Conservation (phyloP, 805 yeast genomes). For the Spathaspora boniae region DNA sequence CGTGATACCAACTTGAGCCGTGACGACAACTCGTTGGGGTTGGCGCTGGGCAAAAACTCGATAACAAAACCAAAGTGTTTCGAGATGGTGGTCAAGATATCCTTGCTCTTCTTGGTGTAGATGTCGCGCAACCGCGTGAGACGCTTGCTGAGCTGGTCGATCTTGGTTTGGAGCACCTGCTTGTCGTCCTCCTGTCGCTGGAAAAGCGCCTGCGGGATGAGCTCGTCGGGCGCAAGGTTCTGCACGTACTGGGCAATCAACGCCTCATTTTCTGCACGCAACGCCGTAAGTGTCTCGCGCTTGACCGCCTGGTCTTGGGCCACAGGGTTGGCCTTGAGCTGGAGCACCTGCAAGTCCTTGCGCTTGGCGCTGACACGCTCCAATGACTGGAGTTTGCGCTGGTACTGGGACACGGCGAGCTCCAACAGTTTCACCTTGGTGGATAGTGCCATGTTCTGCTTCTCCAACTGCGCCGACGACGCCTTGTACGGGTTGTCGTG, state of each 20-base stretch:
- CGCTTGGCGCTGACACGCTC: constrained; percentile 18
- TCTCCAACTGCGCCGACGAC: constrained; percentile 26
- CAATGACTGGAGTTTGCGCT: constrained; percentile 30
- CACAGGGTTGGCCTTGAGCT: constrained; percentile 65
- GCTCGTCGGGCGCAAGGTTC: constrained; percentile 16
- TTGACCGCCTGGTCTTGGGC: constrained; percentile 59
- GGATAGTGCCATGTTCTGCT: constrained; percentile 37
- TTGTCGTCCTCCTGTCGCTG: constrained; percentile 59
- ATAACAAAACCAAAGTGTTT: constrained; percentile 69
- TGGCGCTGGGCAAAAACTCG: constrained; percentile 54
- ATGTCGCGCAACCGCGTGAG: constrained; percentile 51
- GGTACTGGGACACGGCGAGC: constrained; percentile 31
- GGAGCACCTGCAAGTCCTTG: constrained; percentile 46
- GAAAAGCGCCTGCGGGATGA: constrained; percentile 60
- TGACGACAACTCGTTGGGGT: constrained; percentile 45
- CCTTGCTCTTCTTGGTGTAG: constrained; percentile 64
- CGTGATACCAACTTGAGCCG: constrained; percentile 53
- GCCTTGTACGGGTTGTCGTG: constrained; percentile 11
- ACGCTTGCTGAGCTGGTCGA: constrained; percentile 50
- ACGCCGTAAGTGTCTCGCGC: constrained; percentile 44
- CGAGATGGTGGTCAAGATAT: constrained; percentile 64
- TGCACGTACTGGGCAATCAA: constrained; percentile 33
- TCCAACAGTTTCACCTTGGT: constrained; percentile 35
- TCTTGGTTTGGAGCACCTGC: constrained; percentile 42
- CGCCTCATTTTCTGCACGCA: constrained; percentile 58